Conservation (phyloP, 306 rosid genomes). For the Lablab purpureus region DNA sequence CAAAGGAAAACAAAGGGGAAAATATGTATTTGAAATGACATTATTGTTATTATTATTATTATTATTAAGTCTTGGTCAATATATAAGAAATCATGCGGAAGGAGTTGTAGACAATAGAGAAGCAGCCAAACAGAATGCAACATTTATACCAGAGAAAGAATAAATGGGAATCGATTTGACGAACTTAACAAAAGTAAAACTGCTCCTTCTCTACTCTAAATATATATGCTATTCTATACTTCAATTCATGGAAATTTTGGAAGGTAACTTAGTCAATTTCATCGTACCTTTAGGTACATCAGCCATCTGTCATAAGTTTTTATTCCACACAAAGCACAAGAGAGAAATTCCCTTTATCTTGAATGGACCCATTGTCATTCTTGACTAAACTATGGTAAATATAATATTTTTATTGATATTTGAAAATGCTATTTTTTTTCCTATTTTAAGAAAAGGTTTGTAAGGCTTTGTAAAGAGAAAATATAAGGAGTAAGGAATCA, state of each 20-base stretch:
- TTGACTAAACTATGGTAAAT: too few relatives aligned
- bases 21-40: too few relatives aligned
- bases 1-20: too few relatives aligned
- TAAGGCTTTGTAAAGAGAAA: too few relatives aligned
- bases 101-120: neutral
- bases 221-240: neutral
- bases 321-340: neutral
- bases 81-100: neutral
- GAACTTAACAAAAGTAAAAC: neutral
- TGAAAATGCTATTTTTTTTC: too few relatives aligned
- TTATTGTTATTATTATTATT: too few relatives aligned
- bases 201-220: neutral
- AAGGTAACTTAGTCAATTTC: too few relatives aligned
- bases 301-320: neutral
- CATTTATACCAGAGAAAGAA: neutral
- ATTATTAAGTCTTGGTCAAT: neutral
- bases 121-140: conserved; percentile 10
- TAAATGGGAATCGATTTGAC: neutral
- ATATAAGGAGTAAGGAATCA: too few relatives aligned
- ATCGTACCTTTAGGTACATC: neutral
- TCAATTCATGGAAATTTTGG: neutral
- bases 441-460: too few relatives aligned
- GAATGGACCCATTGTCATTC: neutral
- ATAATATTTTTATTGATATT: too few relatives aligned
- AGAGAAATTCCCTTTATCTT: neutral